These are phyloP conservation scores for Arabidopsis lyrata DNA, from an alignment of 441 rosid species.

Conservation along the genomic window DNA sequence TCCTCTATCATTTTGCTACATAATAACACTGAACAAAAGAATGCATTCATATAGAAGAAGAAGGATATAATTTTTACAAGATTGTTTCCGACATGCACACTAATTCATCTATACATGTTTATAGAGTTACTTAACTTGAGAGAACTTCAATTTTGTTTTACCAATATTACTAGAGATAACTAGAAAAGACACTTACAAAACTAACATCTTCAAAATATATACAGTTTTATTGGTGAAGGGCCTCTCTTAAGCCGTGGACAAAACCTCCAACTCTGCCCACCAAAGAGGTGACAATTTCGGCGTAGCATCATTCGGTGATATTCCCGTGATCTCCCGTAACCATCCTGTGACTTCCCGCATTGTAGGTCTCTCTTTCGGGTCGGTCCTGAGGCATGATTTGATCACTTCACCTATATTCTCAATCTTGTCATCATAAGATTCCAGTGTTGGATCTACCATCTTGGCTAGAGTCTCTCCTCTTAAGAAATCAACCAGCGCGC, in stretches of 20 bases:
- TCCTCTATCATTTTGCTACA: not conserved
- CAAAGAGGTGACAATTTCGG: slow-evolving; percentile 71
- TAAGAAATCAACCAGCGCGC: slow-evolving; percentile 57
- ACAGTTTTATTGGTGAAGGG: slow-evolving; percentile 22
- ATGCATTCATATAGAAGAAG: too few relatives aligned
- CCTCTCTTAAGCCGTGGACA: slow-evolving; percentile 45
- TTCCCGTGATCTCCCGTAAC: slow-evolving; percentile 55
- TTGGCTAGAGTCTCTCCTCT: slow-evolving; percentile 48
- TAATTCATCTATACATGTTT: slow-evolving; percentile 7
- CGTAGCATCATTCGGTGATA: slow-evolving; percentile 50
- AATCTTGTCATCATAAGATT: slow-evolving; percentile 52
- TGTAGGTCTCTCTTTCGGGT: slow-evolving; percentile 55
- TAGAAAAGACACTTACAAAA: slow-evolving; percentile 21
- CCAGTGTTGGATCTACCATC: slow-evolving; percentile 64
- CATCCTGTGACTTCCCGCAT: slow-evolving; percentile 55
- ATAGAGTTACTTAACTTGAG: slow-evolving; percentile 3
- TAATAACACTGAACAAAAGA: not conserved
- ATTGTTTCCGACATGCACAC: slow-evolving; percentile 19
- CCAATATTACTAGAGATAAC: not conserved
- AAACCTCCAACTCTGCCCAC: slow-evolving; percentile 76
- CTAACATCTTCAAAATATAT: slow-evolving; percentile 19
- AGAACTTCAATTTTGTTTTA: not conserved
- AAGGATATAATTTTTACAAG: not conserved
- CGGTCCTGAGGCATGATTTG: slow-evolving; percentile 53
- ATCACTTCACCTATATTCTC: slow-evolving; percentile 54